A percentile compares a stretch with the other conserved stretches of the same genome.
Evolutionary conservation across 140 eudicot genomes (phyloP).

Genomic region (Cichorium intybus): DNA sequence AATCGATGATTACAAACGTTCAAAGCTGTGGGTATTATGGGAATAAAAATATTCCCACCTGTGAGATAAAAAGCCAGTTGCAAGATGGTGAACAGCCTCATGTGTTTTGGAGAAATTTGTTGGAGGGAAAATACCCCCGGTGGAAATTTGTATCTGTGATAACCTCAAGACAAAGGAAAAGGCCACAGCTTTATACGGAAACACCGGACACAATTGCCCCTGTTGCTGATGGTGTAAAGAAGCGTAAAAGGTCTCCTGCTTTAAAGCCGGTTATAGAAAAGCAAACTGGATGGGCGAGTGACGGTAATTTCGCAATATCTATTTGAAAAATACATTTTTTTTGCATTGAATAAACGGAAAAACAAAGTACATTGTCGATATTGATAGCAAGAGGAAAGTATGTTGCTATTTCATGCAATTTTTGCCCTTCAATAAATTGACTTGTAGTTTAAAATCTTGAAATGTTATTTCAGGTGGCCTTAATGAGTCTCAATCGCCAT

Average conservation of each 20-base stretch:
- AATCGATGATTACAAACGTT: constrained; percentile 36
- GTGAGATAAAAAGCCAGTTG: constrained; percentile 43
- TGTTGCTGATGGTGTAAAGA: constrained; percentile 43
- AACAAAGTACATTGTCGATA: no score
- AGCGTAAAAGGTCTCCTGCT: constrained; percentile 46
- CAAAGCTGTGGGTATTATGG: constrained; percentile 44
- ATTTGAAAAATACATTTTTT: background rate
- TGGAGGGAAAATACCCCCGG: constrained; percentile 47
- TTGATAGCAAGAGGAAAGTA: no score
- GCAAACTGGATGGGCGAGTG: constrained; percentile 20
- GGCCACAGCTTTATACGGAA: constrained; percentile 32
- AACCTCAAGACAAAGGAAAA: constrained; percentile 66
- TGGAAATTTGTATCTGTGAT: constrained; percentile 59
- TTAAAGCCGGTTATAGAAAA: constrained; percentile 22
- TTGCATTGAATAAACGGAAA: background rate
- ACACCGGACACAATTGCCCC: constrained; percentile 24
- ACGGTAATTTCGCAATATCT: constrained; percentile 18
- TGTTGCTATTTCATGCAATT: no score
- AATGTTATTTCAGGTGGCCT: constrained; percentile 35
- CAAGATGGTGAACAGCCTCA: constrained; percentile 51
- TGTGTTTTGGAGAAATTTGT: constrained; percentile 67
- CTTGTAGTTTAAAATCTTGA: background rate
- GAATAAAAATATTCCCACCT: constrained; percentile 22
- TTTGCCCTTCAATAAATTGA: background rate
- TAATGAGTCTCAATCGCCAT: constrained; percentile 29